Percentiles rank a stretch among this genome's conserved stretches.
These are phyloP conservation scores for Lepiota venenata DNA, from an alignment of 768 basidiomycete genomes.

Conservation along the genomic window DNA sequence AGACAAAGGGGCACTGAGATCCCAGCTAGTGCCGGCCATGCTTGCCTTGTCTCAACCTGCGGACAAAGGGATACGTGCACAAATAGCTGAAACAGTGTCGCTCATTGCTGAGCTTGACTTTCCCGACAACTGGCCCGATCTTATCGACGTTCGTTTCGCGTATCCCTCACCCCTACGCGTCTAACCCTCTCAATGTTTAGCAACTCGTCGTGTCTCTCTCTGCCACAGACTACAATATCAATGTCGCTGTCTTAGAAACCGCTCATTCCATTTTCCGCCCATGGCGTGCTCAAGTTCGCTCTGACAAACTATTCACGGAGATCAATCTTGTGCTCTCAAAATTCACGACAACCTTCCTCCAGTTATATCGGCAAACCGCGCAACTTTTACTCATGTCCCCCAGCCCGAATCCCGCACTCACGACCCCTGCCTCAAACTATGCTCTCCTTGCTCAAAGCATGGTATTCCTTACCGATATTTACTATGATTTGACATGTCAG, in stretches of 20 bases:
- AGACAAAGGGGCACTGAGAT: constrained; percentile 73
- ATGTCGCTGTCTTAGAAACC: constrained; percentile 88
- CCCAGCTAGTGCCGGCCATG: constrained; percentile 89
- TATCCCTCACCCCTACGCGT: neutral
- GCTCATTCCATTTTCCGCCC: constrained; percentile 94
- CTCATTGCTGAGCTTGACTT: constrained; percentile 93
- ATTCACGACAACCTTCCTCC: constrained; percentile 83
- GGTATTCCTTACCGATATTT: constrained; percentile 80
- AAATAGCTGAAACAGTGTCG: constrained; percentile 91
- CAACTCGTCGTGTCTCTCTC: constrained; percentile 89
- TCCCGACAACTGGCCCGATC: constrained; percentile 80
- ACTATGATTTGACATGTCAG: constrained; percentile 92
- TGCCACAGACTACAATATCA: constrained; percentile 74
- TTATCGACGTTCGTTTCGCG: constrained; percentile 74
- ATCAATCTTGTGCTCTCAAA: constrained; percentile 88
- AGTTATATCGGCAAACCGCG: constrained; percentile 72
- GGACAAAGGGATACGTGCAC: constrained; percentile 72
- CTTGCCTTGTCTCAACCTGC: constrained; percentile 71
- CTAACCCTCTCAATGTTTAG: constrained; percentile 34
- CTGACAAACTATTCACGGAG: constrained; percentile 81
- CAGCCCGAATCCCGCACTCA: constrained; percentile 28
- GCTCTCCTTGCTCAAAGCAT: constrained; percentile 66
- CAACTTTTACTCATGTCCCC: constrained; percentile 44
- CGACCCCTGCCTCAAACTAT: constrained; percentile 36
- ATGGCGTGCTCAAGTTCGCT: constrained; percentile 90